These are phyloP conservation scores for Parastagonospora avenae DNA, from an alignment of 2,329 filamentous ascomycete species.

Conservation along the genomic window DNA sequence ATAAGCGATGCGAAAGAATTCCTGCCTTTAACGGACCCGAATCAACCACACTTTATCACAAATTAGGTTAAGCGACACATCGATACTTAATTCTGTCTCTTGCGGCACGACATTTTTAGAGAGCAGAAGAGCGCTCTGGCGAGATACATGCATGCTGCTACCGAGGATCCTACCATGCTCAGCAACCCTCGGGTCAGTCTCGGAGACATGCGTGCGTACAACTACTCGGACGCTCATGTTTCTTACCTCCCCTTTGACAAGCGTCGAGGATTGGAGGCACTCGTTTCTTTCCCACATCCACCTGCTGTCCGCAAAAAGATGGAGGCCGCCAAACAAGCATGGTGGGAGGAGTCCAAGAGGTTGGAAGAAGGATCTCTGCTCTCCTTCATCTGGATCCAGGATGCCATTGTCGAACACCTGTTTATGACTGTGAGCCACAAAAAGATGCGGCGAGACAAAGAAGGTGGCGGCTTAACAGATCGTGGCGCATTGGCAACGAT, in stretches of 20 bases:
- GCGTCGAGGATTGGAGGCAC: conserved; percentile 22
- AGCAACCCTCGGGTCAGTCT: conserved; percentile 14
- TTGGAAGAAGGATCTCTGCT: conserved; percentile 33
- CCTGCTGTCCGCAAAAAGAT: conserved; percentile 13
- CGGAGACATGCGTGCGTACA: conserved; percentile 25
- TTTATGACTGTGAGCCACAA: conserved; percentile 31
- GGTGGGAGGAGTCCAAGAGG: conserved; percentile 38
- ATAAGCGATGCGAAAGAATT: conserved; percentile 47
- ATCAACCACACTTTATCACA: conserved; percentile 33
- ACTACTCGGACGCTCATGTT: conserved; percentile 25
- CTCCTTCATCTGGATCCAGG: conserved; percentile 27
- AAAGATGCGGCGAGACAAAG: conserved; percentile 9
- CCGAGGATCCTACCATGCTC: conserved; percentile 3
- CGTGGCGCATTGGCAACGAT: conserved; percentile 16
- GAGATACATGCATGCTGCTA: conserved; percentile 18
- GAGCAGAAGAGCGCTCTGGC: conserved; percentile 33
- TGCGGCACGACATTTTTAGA: conserved; percentile 41
- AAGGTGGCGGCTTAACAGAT: conserved; percentile 7
- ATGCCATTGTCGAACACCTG: conserved; percentile 22
- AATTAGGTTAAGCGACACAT: conserved; percentile 33
- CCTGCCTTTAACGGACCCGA: conserved; percentile 34
- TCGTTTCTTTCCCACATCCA: conserved; percentile 31
- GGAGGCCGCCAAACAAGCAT: conserved; percentile 14
- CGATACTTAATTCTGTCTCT: conserved; percentile 41
- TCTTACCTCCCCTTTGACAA: conserved; percentile 21